phyloP scores from a whole-genome alignment of 2,329 filamentous ascomycete genomes.

The Curvularia lunata region DNA sequence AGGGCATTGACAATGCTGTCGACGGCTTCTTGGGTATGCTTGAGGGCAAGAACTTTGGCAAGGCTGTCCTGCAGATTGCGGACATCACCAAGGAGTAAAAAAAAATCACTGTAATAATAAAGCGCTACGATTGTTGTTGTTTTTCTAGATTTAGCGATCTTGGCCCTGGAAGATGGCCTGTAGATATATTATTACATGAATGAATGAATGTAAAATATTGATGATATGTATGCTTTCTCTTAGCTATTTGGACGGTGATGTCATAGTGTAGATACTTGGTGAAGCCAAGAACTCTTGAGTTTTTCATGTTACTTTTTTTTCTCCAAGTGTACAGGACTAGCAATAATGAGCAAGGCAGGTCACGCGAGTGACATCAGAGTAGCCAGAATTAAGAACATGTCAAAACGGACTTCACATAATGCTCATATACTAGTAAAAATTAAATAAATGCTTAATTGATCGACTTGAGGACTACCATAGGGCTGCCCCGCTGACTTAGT shows the following conservation, averaged over 20 bases:
- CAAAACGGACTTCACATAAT: too few relatives aligned
- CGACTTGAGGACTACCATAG: neutral
- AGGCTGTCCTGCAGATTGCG: slow-evolving; percentile 75
- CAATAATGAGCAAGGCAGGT: neutral
- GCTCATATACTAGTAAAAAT: too few relatives aligned
- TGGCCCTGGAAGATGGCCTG: too few relatives aligned
- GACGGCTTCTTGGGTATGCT: slow-evolving; percentile 79
- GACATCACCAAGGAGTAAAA: slow-evolving; percentile 40
- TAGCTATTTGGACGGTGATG: too few relatives aligned
- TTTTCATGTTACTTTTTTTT: too few relatives aligned
- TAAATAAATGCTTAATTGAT: neutral
- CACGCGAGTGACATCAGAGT: neutral
- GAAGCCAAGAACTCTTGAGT: too few relatives aligned
- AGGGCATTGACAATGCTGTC: slow-evolving; percentile 77
- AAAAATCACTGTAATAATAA: too few relatives aligned
- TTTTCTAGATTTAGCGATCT: neutral
- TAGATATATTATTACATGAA: too few relatives aligned
- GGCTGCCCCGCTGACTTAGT: neutral
- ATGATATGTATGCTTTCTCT: neutral
- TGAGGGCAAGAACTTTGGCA: slow-evolving; percentile 82
- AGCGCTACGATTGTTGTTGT: too few relatives aligned
- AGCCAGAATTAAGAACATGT: too few relatives aligned
- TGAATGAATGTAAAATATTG: neutral
- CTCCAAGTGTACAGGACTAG: too few relatives aligned
- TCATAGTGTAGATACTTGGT: too few relatives aligned